A percentile compares a stretch with the other conserved stretches of the same genome.
These are phyloP conservation scores for Phytophthora brassicae DNA, from an alignment of 352 stramenopile species.

Conservation along the genomic window DNA sequence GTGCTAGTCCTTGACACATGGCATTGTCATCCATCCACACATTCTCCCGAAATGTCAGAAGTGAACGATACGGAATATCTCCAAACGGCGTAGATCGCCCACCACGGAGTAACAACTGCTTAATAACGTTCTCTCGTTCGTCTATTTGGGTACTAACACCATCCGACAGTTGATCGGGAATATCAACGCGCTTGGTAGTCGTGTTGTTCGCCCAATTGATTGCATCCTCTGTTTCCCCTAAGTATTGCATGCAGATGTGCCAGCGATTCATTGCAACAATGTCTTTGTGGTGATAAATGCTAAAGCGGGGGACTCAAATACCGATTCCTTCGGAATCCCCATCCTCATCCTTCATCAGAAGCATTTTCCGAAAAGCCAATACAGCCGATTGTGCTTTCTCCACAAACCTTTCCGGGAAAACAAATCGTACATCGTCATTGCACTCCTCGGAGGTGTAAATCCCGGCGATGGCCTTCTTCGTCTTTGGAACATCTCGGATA, in stretches of 20 bases:
- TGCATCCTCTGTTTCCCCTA: neutral
- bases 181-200: neutral
- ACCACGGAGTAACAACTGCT: neutral
- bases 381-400: neutral
- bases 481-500: neutral
- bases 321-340: neutral
- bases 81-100: neutral
- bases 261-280: neutral
- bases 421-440: neutral
- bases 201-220: neutral
- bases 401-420: slow-evolving; percentile 5
- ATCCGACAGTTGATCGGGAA: neutral
- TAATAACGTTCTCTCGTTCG: neutral
- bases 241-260: neutral
- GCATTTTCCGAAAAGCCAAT: neutral
- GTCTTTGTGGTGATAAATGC: neutral
- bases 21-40: neutral
- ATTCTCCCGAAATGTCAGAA: neutral
- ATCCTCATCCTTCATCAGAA: neutral
- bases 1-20: neutral
- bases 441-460: neutral
- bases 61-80: neutral
- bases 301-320: neutral
- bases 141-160: neutral
- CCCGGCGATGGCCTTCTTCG: slow-evolving; percentile 6